Base-by-base conservation (phyloP, 2,329 filamentous ascomycete genomes). In the Cytospora piceicola region DNA sequence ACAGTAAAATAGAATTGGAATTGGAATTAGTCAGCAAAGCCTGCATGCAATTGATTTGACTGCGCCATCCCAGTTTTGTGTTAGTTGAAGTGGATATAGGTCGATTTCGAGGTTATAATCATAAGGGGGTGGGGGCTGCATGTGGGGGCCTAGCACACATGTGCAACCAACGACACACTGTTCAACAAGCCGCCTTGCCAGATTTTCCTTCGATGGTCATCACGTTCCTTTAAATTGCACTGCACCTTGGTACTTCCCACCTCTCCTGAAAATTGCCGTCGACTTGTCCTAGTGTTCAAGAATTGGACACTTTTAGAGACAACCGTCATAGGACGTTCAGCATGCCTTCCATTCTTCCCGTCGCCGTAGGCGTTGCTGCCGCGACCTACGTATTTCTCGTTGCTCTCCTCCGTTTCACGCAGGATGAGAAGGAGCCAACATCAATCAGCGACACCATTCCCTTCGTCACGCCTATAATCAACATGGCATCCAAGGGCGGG, bases 351-450 rank as follows among this genome's bases (percentile, higher is more conserved):
- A 9, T 42, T 1, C 8, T 69, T 8, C 32, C 56, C 20, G 20
- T 69, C 14, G 62, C 55, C 27, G 30, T 69, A 12, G 66, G 68
- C 9, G 24, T 61, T 39, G 39, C 69, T 24, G 65, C 64, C 17
- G 68, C 62, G 1, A 69, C 67, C 30, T 73, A 73, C 55, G 1
- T 72, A 8, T 72, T 73, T 24, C 67, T 73, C 46, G 66, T 68
- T 14, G 46, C 70, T 30, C 64, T 74, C 7, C 65, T 73, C 5
- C 53, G 49, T 29, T 53, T 69, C 12, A 74, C 72, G 0, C 73
- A 74, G 29, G 69, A 73, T 68, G 67, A 60, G 2, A 68, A 57
- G 14, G 73, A 74, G 57, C 73, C 72, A 1, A 69, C 71, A 0
- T 68, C 67, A 8, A 70, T 72, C n/a, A 55, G 64, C 17, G 71